A percentile compares a stretch with the other conserved stretches of the same genome.
phyloP scores from a whole-genome alignment of 495 filamentous ascomycete genomes.

The Penicillium crystallinum region DNA sequence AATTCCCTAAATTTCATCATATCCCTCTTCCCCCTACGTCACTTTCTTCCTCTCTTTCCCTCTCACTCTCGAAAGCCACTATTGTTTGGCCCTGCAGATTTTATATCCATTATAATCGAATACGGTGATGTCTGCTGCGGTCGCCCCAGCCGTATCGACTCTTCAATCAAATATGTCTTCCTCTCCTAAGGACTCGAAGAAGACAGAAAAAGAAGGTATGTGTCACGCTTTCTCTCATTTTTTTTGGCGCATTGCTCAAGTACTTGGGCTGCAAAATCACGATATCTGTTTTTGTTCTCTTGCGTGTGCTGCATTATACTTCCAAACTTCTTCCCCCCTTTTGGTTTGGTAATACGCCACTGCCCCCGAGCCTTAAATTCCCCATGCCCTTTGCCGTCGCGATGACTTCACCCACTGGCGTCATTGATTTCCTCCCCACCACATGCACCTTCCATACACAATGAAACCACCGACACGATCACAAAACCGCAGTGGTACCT shows the following conservation, averaged over 20 bases:
- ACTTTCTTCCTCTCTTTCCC: constrained; percentile 21
- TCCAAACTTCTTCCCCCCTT: constrained; percentile 13
- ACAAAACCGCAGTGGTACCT: constrained; percentile 21
- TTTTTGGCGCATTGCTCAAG: background rate
- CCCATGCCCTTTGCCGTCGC: constrained; percentile 29
- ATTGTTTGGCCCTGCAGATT: background rate
- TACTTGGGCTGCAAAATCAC: constrained; percentile 11
- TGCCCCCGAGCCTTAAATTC: constrained; percentile 25
- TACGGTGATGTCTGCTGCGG: constrained; percentile 42
- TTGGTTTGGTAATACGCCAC: constrained; percentile 38
- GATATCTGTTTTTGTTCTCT: constrained; percentile 4
- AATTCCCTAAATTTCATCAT: constrained; percentile 15
- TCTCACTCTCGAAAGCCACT: constrained; percentile 15
- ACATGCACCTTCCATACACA: constrained; percentile 7
- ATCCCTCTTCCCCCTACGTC: constrained; percentile 24
- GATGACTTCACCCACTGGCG: constrained; percentile 46
- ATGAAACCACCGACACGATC: constrained; percentile 21
- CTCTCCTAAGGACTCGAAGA: constrained; percentile 51
- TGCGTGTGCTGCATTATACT: constrained; percentile 12
- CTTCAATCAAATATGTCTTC: constrained; percentile 24
- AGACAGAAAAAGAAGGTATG: constrained; percentile 36
- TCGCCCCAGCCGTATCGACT: constrained; percentile 38
- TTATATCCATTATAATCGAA: constrained; percentile 5
- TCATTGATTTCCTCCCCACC: constrained; percentile 32
- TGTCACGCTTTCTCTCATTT: constrained; percentile 4